Conservation (phyloP, 495 filamentous ascomycete genomes). For the Lepraria neglecta region DNA sequence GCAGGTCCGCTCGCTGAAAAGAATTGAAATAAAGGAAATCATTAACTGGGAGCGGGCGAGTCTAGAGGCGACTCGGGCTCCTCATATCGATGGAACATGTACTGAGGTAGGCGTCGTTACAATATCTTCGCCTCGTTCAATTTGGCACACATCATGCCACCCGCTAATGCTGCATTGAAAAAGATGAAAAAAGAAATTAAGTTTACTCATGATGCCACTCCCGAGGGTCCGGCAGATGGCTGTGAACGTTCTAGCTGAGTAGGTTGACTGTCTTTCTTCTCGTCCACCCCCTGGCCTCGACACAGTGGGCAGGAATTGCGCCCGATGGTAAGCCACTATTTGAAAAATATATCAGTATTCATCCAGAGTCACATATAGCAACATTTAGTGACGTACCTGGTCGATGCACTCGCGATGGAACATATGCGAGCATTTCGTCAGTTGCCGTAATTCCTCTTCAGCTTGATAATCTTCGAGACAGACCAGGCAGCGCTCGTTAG, state of each 20-base stretch:
- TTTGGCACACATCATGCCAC: background rate
- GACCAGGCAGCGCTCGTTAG: conserved; percentile 62
- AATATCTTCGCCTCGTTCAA: background rate
- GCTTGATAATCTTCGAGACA: conserved; percentile 66
- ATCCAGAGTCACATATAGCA: conserved; percentile 19
- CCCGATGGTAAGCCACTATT: conserved; percentile 70
- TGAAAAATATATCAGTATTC: conserved; percentile 5
- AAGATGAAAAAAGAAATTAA: background rate
- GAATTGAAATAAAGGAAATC: background rate
- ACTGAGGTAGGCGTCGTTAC: background rate
- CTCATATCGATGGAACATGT: background rate
- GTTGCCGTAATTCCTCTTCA: conserved; percentile 55
- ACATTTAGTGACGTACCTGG: conserved; percentile 47
- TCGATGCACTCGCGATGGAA: conserved; percentile 74
- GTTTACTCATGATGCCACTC: conserved; percentile 1
- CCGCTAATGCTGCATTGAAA: conserved; percentile 7
- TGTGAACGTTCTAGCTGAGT: background rate
- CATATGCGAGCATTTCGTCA: conserved; percentile 62
- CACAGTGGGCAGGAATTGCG: conserved; percentile 75
- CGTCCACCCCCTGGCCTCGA: conserved; percentile 64
- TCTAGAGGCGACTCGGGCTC: background rate
- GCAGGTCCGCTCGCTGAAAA: background rate
- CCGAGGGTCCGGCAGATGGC: conserved; percentile 3
- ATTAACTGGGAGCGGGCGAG: background rate
- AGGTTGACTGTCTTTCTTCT: conserved; percentile 32